Evolutionary conservation across 176 grass and related monocot genomes (phyloP).

Genomic region (Stipa capillata): DNA sequence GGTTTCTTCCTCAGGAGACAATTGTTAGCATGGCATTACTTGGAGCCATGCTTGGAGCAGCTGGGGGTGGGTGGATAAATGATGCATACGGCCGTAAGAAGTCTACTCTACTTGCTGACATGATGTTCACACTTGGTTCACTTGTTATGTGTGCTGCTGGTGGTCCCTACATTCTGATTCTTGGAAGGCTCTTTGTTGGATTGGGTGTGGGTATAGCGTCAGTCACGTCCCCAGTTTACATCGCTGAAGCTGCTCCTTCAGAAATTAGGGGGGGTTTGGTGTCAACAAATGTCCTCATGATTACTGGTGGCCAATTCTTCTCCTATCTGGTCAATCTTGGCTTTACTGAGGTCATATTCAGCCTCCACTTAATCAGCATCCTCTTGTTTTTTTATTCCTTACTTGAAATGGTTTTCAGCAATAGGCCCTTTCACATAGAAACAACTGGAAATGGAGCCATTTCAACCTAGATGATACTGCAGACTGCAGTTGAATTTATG

Average conservation of each 20-base stretch:
- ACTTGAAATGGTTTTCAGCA: constrained; percentile 5
- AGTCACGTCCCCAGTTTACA: constrained; percentile 88
- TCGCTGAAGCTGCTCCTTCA: constrained; percentile 83
- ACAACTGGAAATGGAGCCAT: constrained; percentile 6
- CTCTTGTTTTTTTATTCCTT: not conserved
- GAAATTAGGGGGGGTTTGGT: constrained; percentile 94
- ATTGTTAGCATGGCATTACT: constrained; percentile 97
- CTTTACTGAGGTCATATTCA: constrained; percentile 77
- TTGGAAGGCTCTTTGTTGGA: constrained; percentile 82
- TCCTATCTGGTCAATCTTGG: constrained; percentile 95
- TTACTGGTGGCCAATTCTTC: constrained; percentile 93
- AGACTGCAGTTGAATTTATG: not conserved
- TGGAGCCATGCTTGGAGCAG: constrained; percentile 82
- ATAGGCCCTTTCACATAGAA: not conserved
- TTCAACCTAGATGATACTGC: not conserved
- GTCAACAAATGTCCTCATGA: constrained; percentile 93
- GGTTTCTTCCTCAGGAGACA: constrained; percentile 62
- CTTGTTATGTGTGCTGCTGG: constrained; percentile 74
- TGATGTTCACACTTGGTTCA: constrained; percentile 74
- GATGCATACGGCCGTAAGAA: constrained; percentile 85
- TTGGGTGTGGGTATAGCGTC: constrained; percentile 85
- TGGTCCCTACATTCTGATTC: constrained; percentile 65
- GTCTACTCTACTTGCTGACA: constrained; percentile 80
- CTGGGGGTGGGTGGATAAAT: constrained; percentile 87
- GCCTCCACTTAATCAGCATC: not conserved